Conservation (phyloP, 306 rosid species). For the Vicia villosa region DNA sequence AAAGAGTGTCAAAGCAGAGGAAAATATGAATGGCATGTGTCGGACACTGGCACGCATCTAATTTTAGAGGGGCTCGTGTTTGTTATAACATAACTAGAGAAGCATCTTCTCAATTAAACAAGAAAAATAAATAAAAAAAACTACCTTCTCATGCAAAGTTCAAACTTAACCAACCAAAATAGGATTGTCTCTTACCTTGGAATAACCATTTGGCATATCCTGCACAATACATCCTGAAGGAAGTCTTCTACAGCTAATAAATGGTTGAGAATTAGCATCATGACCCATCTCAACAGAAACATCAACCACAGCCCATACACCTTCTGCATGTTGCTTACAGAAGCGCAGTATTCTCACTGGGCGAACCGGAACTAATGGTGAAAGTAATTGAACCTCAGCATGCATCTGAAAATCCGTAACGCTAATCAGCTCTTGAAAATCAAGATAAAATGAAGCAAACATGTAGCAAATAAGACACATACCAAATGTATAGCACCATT, state of each 20-base stretch:
- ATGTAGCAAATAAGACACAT: slow-evolving; percentile 29
- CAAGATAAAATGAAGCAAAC: slow-evolving; percentile 2
- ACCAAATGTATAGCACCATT: slow-evolving; percentile 84
- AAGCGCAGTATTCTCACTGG: slow-evolving; percentile 70
- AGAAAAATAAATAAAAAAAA: slow-evolving; percentile 32
- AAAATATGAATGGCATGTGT: too few relatives aligned
- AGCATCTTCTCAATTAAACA: slow-evolving; percentile 52
- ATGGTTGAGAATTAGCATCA: slow-evolving; percentile 50
- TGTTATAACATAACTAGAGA: slow-evolving; percentile 39
- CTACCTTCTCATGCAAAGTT: not conserved
- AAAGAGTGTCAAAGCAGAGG: too few relatives aligned
- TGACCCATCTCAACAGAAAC: slow-evolving; percentile 70
- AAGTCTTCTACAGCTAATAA: slow-evolving; percentile 68
- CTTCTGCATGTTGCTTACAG: slow-evolving; percentile 92
- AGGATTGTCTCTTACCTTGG: slow-evolving; percentile 59
- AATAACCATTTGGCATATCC: slow-evolving; percentile 90
- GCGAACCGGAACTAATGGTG: slow-evolving; percentile 83
- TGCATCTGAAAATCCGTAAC: slow-evolving; percentile 58
- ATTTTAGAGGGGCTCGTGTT: too few relatives aligned
- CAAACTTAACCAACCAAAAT: slow-evolving; percentile 29
- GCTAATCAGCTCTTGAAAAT: slow-evolving; percentile 20
- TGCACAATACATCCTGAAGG: slow-evolving; percentile 92
- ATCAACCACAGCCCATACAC: slow-evolving; percentile 91
- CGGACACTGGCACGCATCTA: too few relatives aligned
- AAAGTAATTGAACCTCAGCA: slow-evolving; percentile 81